Conservation (phyloP, 2,329 filamentous ascomycete genomes). For the Pseudogymnoascus sp. region DNA sequence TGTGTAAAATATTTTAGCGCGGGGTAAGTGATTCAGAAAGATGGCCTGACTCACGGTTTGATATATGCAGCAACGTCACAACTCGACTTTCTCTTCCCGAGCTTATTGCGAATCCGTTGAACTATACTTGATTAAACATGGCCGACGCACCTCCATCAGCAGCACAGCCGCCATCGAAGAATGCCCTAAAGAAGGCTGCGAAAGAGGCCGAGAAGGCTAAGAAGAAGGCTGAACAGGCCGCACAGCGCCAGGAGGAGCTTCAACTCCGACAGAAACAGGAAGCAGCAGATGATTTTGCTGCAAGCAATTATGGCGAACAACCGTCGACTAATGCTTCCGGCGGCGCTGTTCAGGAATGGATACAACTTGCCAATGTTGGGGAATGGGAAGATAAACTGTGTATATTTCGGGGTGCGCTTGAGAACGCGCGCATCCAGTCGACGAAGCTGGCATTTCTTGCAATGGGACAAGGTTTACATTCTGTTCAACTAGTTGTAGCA, state of each 20-base stretch:
- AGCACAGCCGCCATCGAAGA: not conserved
- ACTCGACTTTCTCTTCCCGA: not conserved
- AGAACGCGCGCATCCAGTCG: slow-evolving; percentile 56
- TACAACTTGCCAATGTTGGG: slow-evolving; percentile 37
- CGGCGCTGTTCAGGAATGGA: slow-evolving; percentile 35
- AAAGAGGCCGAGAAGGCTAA: not conserved
- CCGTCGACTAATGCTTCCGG: slow-evolving; percentile 43
- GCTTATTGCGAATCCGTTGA: not conserved
- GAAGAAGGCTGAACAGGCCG: slow-evolving; percentile 17
- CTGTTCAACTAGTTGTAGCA: slow-evolving; percentile 52
- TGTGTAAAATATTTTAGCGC: not conserved
- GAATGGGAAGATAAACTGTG: slow-evolving; percentile 35
- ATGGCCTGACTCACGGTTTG: not conserved
- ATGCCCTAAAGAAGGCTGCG: not conserved
- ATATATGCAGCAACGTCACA: not conserved
- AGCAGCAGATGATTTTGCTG: slow-evolving; percentile 40
- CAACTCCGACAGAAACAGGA: slow-evolving; percentile 46
- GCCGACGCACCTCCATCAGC: not conserved
- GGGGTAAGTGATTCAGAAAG: not conserved
- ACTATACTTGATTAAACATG: not conserved
- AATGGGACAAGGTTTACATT: slow-evolving; percentile 50
- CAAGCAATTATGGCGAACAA: slow-evolving; percentile 51
- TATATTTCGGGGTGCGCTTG: slow-evolving; percentile 51
- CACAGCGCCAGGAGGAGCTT: slow-evolving; percentile 48
- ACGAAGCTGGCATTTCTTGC: slow-evolving; percentile 61